Percentiles rank a stretch among this genome's conserved stretches.
These are phyloP conservation scores for Termitomyces titanicus DNA, from an alignment of 768 basidiomycete genomes.

Conservation along the genomic window DNA sequence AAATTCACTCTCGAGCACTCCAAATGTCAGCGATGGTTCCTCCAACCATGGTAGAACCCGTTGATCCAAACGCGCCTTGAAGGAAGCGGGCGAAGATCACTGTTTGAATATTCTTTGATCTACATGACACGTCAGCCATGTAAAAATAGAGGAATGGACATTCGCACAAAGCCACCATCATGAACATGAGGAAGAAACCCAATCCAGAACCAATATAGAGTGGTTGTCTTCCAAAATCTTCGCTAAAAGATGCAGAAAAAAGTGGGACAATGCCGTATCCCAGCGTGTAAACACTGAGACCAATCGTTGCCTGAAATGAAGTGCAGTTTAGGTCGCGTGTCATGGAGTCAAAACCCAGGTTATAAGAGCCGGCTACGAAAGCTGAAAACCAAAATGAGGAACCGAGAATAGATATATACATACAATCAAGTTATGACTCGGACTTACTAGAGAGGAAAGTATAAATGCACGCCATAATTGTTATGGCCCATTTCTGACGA, in stretches of 20 bases:
- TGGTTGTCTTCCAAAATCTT: slow-evolving; percentile 66
- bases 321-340: slow-evolving; percentile 43
- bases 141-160: background rate
- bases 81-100: slow-evolving; percentile 65
- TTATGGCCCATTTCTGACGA: slow-evolving; percentile 27
- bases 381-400: slow-evolving; percentile 29
- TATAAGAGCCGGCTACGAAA: slow-evolving; percentile 47
- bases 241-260: slow-evolving; percentile 65
- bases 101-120: slow-evolving; percentile 50
- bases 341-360: slow-evolving; percentile 57
- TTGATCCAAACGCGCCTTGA: slow-evolving; percentile 64
- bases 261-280: slow-evolving; percentile 65
- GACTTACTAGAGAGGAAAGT: slow-evolving; percentile 44
- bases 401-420: too few relatives aligned
- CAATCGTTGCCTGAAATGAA: slow-evolving; percentile 41
- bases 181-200: slow-evolving; percentile 48
- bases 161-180: slow-evolving; percentile 43
- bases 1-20: slow-evolving; percentile 54
- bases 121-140: slow-evolving; percentile 13
- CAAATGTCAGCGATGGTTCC: slow-evolving; percentile 76
- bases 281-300: slow-evolving; percentile 49
- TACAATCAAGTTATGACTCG: background rate
- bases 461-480: slow-evolving; percentile 41
- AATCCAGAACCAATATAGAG: slow-evolving; percentile 50
- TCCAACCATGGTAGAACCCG: slow-evolving; percentile 69